A percentile compares a stretch with the other conserved stretches of the same genome.
Evolutionary conservation across 2,329 filamentous ascomycete genomes (phyloP).

Genomic region (Ascochyta clinopodiicola): DNA sequence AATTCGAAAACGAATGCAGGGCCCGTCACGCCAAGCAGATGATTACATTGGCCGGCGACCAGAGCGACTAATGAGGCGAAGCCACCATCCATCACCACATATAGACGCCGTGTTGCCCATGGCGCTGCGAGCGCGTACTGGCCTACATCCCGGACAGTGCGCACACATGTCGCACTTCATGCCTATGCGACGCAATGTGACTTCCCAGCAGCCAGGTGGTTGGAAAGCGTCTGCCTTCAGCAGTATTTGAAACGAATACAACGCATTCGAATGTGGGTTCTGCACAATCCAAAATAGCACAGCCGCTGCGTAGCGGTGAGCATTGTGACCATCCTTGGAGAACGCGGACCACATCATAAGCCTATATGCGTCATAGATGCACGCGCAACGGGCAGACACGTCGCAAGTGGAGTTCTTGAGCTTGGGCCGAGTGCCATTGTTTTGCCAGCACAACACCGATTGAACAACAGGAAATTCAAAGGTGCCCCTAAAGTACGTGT

Average conservation of each 20-base stretch:
- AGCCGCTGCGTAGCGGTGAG: slow-evolving; percentile 9
- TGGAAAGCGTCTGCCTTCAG: slow-evolving; percentile 2
- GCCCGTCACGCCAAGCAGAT: slow-evolving; percentile 11
- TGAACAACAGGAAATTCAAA: neutral
- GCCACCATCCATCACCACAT: slow-evolving; percentile 24
- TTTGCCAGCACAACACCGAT: slow-evolving; percentile 13
- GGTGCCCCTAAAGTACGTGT: neutral
- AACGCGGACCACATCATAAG: slow-evolving; percentile 11
- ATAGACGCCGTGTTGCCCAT: slow-evolving; percentile 20
- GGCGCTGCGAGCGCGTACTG: slow-evolving; percentile 16
- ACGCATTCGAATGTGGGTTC: neutral
- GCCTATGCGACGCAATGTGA: slow-evolving; percentile 13
- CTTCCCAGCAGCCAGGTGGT: slow-evolving; percentile 11
- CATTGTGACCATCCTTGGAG: neutral
- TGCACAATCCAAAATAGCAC: slow-evolving; percentile 7
- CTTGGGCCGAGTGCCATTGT: slow-evolving; percentile 4
- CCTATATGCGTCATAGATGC: slow-evolving; percentile 16
- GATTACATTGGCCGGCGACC: slow-evolving; percentile 17
- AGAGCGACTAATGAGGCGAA: slow-evolving; percentile 16
- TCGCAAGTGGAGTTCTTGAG: slow-evolving; percentile 14
- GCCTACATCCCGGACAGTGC: slow-evolving; percentile 5
- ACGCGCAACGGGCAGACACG: slow-evolving; percentile 15
- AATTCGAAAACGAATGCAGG: slow-evolving; percentile 5
- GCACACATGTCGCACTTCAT: slow-evolving; percentile 21
- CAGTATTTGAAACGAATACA: slow-evolving; percentile 8